phyloP scores from a whole-genome alignment of 2,329 filamentous ascomycete genomes.

The Epichloe gansuensis region DNA sequence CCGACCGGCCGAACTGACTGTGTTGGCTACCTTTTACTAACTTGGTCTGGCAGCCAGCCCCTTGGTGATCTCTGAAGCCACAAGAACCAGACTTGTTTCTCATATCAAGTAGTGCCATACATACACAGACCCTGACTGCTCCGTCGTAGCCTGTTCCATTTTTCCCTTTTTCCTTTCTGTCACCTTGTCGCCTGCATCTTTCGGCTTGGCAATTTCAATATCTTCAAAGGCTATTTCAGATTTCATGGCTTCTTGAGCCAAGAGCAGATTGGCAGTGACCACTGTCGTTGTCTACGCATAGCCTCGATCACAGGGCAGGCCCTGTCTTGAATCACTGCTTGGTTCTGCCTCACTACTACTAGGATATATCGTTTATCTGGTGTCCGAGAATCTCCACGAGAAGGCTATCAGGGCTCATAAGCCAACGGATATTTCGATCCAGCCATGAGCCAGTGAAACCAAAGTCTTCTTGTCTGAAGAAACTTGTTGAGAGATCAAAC shows the following conservation, averaged over 20 bases:
- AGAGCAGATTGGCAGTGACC: background rate
- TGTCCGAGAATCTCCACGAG: no score
- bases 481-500: background rate
- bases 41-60: background rate
- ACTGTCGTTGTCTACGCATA: background rate
- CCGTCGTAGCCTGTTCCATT: background rate
- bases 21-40: background rate
- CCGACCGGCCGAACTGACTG: background rate
- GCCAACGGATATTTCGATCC: background rate
- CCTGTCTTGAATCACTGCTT: background rate
- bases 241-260: background rate
- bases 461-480: background rate
- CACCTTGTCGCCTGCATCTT: background rate
- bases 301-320: background rate
- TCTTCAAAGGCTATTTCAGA: background rate
- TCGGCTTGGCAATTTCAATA: no score
- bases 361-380: no score
- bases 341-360: no score
- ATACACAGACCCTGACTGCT: background rate
- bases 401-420: no score
- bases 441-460: background rate
- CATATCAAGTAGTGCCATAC: background rate
- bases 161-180: background rate
- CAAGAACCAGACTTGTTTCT: background rate
- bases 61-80: background rate